These are phyloP conservation scores for Meyerozyma sp. DNA, from an alignment of 1,139 yeast species.

Conservation along the genomic window DNA sequence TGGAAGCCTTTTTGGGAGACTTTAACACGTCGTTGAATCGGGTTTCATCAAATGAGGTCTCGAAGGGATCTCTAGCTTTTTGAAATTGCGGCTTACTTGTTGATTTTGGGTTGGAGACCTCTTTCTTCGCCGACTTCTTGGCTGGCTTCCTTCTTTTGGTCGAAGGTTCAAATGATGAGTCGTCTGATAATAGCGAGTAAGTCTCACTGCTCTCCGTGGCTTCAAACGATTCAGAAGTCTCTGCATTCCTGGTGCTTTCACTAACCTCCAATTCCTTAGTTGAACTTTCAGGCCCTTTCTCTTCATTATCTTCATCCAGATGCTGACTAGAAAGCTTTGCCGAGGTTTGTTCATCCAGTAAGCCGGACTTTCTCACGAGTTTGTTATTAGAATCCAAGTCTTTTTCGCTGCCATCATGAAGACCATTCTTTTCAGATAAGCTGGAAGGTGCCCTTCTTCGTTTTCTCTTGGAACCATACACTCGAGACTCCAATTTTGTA, in stretches of 20 bases:
- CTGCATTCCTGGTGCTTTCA: too few relatives aligned
- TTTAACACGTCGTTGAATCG: neutral
- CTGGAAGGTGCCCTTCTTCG: neutral
- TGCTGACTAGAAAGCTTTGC: too few relatives aligned
- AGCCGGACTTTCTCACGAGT: too few relatives aligned
- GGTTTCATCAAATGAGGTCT: neutral
- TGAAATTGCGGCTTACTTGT: neutral
- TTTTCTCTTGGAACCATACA: neutral
- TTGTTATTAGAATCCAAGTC: neutral
- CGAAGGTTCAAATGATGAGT: neutral
- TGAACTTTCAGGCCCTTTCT: neutral
- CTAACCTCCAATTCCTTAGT: neutral
- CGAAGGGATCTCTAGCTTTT: neutral
- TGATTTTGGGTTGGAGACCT: neutral
- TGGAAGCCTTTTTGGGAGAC: conserved; percentile 8
- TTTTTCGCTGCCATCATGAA: neutral
- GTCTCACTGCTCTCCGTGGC: too few relatives aligned
- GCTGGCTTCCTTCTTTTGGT: neutral
- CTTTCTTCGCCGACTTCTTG: neutral
- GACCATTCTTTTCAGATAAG: neutral
- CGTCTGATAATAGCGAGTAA: neutral
- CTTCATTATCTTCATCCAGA: too few relatives aligned
- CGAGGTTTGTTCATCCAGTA: too few relatives aligned
- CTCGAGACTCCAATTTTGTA: neutral
- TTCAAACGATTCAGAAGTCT: too few relatives aligned